Evolutionary conservation across 2,329 filamentous ascomycete species (phyloP).

Genomic region (Graphilbum fragrans): DNA sequence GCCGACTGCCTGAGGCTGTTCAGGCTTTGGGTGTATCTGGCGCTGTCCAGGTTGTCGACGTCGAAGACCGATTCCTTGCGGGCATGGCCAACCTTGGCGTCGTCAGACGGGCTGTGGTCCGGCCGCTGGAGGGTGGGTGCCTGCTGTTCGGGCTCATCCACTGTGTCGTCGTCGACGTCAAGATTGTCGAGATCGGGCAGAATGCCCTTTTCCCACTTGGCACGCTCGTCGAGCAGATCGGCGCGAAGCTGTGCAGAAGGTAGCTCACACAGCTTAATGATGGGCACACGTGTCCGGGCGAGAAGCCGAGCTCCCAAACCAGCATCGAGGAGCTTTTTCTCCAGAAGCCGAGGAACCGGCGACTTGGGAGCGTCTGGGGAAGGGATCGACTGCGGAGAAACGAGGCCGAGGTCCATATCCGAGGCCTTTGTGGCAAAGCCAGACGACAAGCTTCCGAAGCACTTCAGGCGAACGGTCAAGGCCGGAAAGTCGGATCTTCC

Average conservation of each 20-base stretch:
- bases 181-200: constrained; percentile 16
- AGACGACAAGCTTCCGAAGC: constrained; percentile 72
- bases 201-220: constrained; percentile 56
- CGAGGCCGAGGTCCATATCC: constrained; percentile 77
- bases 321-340: constrained; percentile 58
- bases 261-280: constrained; percentile 73
- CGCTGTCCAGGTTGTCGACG: constrained; percentile 2
- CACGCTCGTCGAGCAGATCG: constrained; percentile 51
- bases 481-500: constrained; percentile 33
- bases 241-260: constrained; percentile 49
- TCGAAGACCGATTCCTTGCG: constrained; percentile 5
- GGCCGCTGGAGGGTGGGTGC: background rate
- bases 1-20: constrained; percentile 25
- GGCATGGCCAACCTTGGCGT: background rate
- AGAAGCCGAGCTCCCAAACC: constrained; percentile 68
- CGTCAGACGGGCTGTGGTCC: background rate
- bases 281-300: constrained; percentile 69
- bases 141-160: constrained; percentile 9
- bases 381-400: constrained; percentile 48
- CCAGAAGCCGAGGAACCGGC: constrained; percentile 60
- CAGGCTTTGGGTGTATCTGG: constrained; percentile 7
- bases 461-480: constrained; percentile 53
- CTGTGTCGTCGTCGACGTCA: constrained; percentile 17
- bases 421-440: constrained; percentile 82
- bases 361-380: constrained; percentile 42